These are phyloP conservation scores for Starmerella stellata DNA, from an alignment of 805 yeast species.

Conservation along the genomic window DNA sequence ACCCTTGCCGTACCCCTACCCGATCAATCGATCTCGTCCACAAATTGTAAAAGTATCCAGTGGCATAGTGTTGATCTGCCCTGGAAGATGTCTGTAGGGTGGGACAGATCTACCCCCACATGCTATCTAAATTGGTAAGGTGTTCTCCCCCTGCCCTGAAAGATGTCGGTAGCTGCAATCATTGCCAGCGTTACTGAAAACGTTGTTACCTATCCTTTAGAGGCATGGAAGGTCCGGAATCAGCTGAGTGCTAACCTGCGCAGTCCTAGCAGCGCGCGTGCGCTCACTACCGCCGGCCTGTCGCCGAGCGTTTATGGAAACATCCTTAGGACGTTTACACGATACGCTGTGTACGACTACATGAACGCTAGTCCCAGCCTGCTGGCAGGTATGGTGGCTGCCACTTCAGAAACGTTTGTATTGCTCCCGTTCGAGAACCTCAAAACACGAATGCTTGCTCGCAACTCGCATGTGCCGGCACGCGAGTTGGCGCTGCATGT, in stretches of 20 bases:
- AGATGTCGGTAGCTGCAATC: constrained; percentile 21
- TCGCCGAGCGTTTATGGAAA: constrained; percentile 19
- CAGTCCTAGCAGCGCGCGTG: constrained; percentile 2
- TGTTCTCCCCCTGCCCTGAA: neutral
- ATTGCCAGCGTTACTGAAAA: constrained; percentile 26
- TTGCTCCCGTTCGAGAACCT: constrained; percentile 78
- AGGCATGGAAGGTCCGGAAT: constrained; percentile 24
- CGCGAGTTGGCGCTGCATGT: neutral
- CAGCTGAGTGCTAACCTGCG: constrained; percentile 21
- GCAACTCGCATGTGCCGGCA: neutral
- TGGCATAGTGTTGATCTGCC: no score
- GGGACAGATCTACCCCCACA: no score
- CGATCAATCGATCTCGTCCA: no score
- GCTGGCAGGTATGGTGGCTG: constrained; percentile 71
- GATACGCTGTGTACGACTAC: neutral
- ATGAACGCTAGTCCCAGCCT: constrained; percentile 22
- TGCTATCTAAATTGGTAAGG: no score
- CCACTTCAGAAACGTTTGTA: constrained; percentile 52
- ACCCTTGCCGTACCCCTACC: no score
- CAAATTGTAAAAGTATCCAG: no score
- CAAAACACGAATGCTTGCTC: constrained; percentile 52
- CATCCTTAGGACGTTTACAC: neutral
- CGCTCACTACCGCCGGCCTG: constrained; percentile 1
- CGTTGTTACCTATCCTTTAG: constrained; percentile 27
- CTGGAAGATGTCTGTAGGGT: no score